Conservation (phyloP, 441 rosid species). For the Aleurites moluccanus region DNA sequence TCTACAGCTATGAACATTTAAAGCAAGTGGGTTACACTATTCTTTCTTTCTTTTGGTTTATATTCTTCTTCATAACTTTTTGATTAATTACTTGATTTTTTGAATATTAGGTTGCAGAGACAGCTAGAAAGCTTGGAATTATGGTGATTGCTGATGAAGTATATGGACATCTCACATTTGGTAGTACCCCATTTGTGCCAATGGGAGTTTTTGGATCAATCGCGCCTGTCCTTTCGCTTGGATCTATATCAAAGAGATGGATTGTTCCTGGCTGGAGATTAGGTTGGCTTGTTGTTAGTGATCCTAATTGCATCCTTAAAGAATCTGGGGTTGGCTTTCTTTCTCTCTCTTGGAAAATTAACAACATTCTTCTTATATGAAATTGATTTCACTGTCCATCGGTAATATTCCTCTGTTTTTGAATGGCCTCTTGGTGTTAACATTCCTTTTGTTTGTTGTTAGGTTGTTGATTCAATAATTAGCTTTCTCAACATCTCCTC, state of each 20-base stretch:
- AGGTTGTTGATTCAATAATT: conserved; percentile 39
- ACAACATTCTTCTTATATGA: neutral
- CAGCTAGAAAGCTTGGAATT: conserved; percentile 54
- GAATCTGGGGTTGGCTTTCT: conserved; percentile 38
- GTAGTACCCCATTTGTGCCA: conserved; percentile 53
- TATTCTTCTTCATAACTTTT: neutral
- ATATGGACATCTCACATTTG: conserved; percentile 50
- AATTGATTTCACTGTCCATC: neutral
- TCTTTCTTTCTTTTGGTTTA: neutral
- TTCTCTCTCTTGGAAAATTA: neutral
- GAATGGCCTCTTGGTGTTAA: neutral
- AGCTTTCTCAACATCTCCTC: conserved; percentile 39
- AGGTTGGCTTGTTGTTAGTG: conserved; percentile 56
- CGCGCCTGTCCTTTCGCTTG: conserved; percentile 57
- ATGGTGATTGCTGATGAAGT: conserved; percentile 74
- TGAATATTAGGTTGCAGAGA: conserved; percentile 49
- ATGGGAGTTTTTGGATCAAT: conserved; percentile 58
- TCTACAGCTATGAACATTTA: conserved; percentile 45
- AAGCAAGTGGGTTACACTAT: conserved; percentile 39
- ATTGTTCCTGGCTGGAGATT: conserved; percentile 68
- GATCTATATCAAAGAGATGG: conserved; percentile 75
- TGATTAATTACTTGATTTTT: neutral
- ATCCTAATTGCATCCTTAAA: conserved; percentile 44
- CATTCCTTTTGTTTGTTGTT: neutral
- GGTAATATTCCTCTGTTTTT: neutral